Percentiles rank a stretch among this genome's conserved stretches.
Conservation (phyloP, 1,139 yeast species). For the Geotrichum phurueaensis region DNA sequence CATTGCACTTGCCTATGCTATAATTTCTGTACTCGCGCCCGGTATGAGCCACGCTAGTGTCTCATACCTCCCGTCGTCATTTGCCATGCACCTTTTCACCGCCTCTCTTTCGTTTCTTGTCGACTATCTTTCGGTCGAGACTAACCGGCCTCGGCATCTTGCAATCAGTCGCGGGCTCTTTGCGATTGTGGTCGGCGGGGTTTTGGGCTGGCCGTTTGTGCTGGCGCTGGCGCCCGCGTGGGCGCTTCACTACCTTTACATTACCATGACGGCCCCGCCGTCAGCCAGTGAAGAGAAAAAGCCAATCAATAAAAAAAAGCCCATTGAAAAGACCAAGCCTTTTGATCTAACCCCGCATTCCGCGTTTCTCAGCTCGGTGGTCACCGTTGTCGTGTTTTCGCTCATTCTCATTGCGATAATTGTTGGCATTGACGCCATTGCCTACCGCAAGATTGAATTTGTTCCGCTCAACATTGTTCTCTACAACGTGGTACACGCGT, state of each 20-base stretch:
- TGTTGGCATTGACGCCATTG: constrained; percentile 53
- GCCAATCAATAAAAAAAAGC: neutral
- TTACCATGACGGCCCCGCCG: neutral
- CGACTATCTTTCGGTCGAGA: constrained; percentile 26
- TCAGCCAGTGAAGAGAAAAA: neutral
- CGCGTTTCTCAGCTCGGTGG: constrained; percentile 12
- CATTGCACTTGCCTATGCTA: constrained; percentile 55
- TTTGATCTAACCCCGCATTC: neutral
- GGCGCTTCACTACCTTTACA: constrained; percentile 13
- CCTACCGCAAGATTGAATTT: constrained; percentile 55
- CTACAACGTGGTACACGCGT: constrained; percentile 74
- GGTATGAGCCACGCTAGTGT: constrained; percentile 86
- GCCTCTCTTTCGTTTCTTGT: constrained; percentile 46
- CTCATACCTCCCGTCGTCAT: constrained; percentile 77
- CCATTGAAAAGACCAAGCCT: neutral
- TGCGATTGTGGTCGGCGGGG: constrained; percentile 58
- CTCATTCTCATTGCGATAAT: constrained; percentile 30
- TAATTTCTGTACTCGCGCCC: constrained; percentile 45
- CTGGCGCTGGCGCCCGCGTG: constrained; percentile 46
- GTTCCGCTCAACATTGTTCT: constrained; percentile 79
- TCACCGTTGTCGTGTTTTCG: constrained; percentile 13
- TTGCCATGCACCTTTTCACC: constrained; percentile 66
- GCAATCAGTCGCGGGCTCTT: constrained; percentile 39
- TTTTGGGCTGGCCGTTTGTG: constrained; percentile 91
- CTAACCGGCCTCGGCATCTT: constrained; percentile 23